Evolutionary conservation across 257 asterid genomes (phyloP).

Genomic region (Solanum paucissectum): DNA sequence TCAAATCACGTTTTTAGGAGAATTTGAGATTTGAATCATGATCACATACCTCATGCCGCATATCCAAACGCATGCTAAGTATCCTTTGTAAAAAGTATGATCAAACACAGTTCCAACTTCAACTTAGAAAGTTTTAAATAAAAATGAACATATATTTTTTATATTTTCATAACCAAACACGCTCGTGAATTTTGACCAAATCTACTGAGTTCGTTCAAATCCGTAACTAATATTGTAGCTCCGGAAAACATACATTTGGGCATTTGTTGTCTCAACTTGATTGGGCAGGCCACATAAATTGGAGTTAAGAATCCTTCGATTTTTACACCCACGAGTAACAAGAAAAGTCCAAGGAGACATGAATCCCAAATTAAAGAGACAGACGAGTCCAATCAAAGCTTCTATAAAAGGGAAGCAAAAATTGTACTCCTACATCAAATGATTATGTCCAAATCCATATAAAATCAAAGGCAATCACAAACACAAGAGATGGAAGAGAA

Average conservation of each 20-base stretch:
- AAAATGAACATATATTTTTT: too few species aligned
- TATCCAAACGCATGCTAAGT: background rate
- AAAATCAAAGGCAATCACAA: slow-evolving; percentile 20
- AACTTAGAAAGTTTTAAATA: too few species aligned
- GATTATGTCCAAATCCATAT: slow-evolving; percentile 58
- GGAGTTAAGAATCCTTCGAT: background rate
- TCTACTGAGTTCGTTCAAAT: background rate
- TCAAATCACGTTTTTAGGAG: background rate
- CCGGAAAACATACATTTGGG: background rate
- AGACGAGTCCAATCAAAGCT: slow-evolving; percentile 28
- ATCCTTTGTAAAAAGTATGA: too few species aligned
- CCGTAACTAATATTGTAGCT: background rate
- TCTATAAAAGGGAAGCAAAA: slow-evolving; percentile 24
- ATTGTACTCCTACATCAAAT: slow-evolving; percentile 35
- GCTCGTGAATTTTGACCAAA: too few species aligned
- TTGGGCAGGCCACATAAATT: background rate
- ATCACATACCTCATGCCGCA: too few species aligned
- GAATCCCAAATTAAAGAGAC: background rate
- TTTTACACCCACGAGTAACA: background rate
- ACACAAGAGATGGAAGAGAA: background rate
- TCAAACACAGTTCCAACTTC: background rate
- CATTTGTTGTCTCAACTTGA: background rate
- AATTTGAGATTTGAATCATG: background rate
- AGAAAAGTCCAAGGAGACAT: background rate
- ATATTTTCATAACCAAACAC: background rate